Percentiles rank a stretch among this genome's conserved stretches.
phyloP scores from a whole-genome alignment of 2,329 filamentous ascomycete genomes.

The Colletotrichum siamense region DNA sequence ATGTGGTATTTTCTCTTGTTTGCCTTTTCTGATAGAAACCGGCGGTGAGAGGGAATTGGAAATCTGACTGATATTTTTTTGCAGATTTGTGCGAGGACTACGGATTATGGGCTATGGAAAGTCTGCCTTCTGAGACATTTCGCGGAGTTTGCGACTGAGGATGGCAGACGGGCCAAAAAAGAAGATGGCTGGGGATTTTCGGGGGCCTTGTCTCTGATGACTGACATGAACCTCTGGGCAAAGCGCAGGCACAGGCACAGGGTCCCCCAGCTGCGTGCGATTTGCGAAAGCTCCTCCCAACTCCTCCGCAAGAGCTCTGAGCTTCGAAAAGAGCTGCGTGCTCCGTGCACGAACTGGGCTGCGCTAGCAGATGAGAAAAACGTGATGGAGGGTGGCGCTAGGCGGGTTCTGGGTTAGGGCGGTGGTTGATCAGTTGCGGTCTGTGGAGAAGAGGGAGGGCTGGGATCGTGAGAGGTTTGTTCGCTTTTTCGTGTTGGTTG shows the following conservation, averaged over 20 bases:
- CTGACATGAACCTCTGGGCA: neutral
- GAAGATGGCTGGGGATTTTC: neutral
- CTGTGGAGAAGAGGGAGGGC: neutral
- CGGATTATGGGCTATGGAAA: neutral
- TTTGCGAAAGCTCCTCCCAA: neutral
- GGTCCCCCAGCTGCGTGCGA: neutral
- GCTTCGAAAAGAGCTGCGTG: neutral
- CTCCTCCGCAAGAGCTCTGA: neutral
- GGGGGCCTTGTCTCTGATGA: neutral
- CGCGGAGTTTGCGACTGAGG: neutral
- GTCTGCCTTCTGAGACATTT: neutral
- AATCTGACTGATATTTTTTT: neutral
- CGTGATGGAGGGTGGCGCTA: neutral
- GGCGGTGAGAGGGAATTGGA: neutral
- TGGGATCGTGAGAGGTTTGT: neutral
- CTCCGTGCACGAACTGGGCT: neutral
- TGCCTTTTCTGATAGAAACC: neutral
- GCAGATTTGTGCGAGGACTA: neutral
- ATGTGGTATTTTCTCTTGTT: neutral
- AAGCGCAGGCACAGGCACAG: neutral
- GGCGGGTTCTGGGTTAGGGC: neutral
- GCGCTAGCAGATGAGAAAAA: neutral
- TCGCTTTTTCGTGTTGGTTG: neutral
- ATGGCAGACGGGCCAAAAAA: neutral
- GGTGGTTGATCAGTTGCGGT: conserved; percentile 15